Base-by-base conservation (phyloP, 768 basidiomycete species). In the Chalciporus chontae region DNA sequence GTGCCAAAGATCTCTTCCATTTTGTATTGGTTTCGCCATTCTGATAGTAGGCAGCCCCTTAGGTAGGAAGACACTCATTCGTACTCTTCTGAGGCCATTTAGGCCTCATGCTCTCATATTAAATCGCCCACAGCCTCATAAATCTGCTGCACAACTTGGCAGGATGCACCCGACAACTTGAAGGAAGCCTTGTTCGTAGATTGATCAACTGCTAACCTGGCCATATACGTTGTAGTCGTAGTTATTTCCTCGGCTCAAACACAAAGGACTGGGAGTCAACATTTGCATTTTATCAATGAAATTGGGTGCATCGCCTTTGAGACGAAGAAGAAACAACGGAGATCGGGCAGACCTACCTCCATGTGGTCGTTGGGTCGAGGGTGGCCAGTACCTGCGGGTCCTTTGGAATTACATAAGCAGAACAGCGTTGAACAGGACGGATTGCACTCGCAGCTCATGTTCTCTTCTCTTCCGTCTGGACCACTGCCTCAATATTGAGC, bases 401-500 rank as follows among this genome's bases (percentile, higher is more conserved):
- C 26, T 14, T 11, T 4, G 4, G 40, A 27, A 9, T 63, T 63
- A 65, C 48, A 8, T 63, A 64, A 64, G 49, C 43, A 48, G 52
- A 52, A 55, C 61, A 60, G 63, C 57, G 41, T 57, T 60, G 59
- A 56, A 52, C 58, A 54, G 37, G 43, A 47, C 38, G 38, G 36
- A 50, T 43, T 21, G 36, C 48, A 51, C 36, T 52, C 58, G 44
- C 61, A 45, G 53, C 53, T 51, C 52, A 64, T 65, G 62, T 54
- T 53, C 54, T 40, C 40, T 56, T 56, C 47, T 21, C 37, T 53
- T 55, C 50, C 49, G 51, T 48, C 53, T 50, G 45, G 44, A 48
- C 43, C 63, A 64, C 54, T 38, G 62, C 64, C 64, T 58, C 43
- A 45, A 48, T 29, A 43, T 44, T 32, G 50, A 58, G 64, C 61